Percentiles rank a stretch among this genome's conserved stretches.
phyloP scores from a whole-genome alignment of 1,139 yeast genomes.

The Cylindricascospora bacillispora region DNA sequence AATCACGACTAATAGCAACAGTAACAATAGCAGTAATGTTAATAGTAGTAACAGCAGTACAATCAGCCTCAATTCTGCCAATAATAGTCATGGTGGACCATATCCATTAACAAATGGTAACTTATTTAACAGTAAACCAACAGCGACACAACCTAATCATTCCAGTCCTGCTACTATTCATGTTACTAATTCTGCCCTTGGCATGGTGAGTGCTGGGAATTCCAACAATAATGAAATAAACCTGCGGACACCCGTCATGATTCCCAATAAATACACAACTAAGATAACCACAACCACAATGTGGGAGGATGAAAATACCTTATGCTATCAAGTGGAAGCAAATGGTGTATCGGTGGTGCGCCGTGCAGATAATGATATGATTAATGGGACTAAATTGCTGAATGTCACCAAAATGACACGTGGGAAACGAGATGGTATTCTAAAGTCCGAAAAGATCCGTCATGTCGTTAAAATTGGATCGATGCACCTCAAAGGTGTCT shows the following conservation, averaged over 20 bases:
- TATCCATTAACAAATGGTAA: no score
- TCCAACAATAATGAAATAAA: background rate
- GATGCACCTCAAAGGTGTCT: slow-evolving; percentile 91
- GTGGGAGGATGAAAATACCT: slow-evolving; percentile 93
- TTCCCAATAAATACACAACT: background rate
- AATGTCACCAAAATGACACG: slow-evolving; percentile 94
- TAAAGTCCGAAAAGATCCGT: slow-evolving; percentile 74
- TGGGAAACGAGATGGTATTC: slow-evolving; percentile 84
- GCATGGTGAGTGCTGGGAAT: background rate
- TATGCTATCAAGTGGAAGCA: slow-evolving; percentile 90
- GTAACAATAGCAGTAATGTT: background rate
- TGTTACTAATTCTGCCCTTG: background rate
- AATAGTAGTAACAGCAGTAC: slow-evolving; percentile 4
- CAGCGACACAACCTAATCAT: no score
- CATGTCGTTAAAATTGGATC: slow-evolving; percentile 95
- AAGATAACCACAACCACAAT: slow-evolving; percentile 48
- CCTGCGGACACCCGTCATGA: background rate
- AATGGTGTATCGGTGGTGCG: slow-evolving; percentile 82
- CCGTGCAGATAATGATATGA: slow-evolving; percentile 82
- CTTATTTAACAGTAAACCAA: no score
- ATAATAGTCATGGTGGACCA: slow-evolving; percentile 8
- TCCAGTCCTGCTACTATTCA: background rate
- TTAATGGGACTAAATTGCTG: slow-evolving; percentile 81
- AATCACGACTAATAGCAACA: background rate
- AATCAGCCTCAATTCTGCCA: slow-evolving; percentile 7